These are phyloP conservation scores for Podaxis sp. DNA, from an alignment of 768 basidiomycete genomes.

Conservation along the genomic window DNA sequence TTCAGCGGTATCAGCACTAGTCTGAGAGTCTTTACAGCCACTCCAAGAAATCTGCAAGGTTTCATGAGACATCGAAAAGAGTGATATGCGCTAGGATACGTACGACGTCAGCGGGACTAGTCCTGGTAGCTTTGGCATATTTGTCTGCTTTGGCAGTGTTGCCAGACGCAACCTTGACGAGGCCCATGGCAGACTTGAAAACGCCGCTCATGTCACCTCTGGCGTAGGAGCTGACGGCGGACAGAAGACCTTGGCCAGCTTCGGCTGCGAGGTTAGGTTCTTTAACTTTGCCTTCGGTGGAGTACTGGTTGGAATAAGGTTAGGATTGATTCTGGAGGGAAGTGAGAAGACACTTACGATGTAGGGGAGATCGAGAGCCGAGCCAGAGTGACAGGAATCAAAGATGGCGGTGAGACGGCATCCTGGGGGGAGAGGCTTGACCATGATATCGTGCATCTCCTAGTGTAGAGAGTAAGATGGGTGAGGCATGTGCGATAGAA, in stretches of 20 bases:
- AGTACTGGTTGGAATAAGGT: constrained; percentile 53
- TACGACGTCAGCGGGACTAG: constrained; percentile 85
- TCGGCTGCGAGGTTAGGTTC: constrained; percentile 88
- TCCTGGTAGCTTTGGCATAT: constrained; percentile 58
- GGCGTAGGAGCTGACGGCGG: constrained; percentile 73
- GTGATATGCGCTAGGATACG: constrained; percentile 24
- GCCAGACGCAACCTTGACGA: constrained; percentile 77
- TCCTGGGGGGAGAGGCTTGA: constrained; percentile 74
- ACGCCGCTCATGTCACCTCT: constrained; percentile 80
- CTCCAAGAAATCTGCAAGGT: constrained; percentile 72
- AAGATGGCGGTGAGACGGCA: constrained; percentile 87
- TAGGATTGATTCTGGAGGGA: background rate
- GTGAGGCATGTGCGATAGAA: too few relatives aligned
- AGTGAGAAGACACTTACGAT: constrained; percentile 38
- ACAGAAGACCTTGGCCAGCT: constrained; percentile 84
- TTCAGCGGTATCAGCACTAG: constrained; percentile 76
- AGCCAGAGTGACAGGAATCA: constrained; percentile 88
- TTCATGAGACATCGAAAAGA: background rate
- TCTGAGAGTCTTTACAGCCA: constrained; percentile 79
- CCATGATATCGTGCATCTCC: constrained; percentile 80
- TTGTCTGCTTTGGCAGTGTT: constrained; percentile 61
- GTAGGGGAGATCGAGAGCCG: constrained; percentile 77
- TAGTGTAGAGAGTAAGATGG: constrained; percentile 22
- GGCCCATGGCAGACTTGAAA: constrained; percentile 65
- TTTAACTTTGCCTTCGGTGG: constrained; percentile 93